Evolutionary conservation across 768 basidiomycete species (phyloP), one percentile per base, ranked within the genome.

Genomic region (Pleurotus tuoliensis): DNA sequence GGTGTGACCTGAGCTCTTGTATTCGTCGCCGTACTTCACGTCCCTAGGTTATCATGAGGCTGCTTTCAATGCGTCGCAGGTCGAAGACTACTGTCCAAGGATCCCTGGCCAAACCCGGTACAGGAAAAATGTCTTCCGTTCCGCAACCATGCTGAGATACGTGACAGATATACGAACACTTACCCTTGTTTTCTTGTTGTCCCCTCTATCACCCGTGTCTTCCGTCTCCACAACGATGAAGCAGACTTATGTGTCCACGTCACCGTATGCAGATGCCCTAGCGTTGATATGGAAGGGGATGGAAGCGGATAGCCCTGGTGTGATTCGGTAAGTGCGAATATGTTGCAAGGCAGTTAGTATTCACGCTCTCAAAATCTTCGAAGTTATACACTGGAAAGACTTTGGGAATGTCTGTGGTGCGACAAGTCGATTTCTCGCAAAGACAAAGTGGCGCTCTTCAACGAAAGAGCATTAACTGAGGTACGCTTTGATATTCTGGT

Each of bases 381-480:
- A 9, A 53, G 51, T n/a, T 53, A 69, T 47, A 75, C 92, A 6
- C 77, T 94, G 3, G 90, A 92, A 67, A 73, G 79, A 4, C 85
- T 80, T 59, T 94, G 92, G 92, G 75, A 82, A 2, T 85, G 87
- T 11, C 72, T 93, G 8, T 92, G 88, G 88, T 78, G 73, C 0
- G 92, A 94, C 62, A 73, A 73, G 0, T 90, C 86, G 66, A 66
- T 94, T 59, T 88, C 82, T 64, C 75, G 87, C 55, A 89, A 84
- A 0, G 63, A 82, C 24, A 92, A 94, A 66, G 76, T 94, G 7
- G 76, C 77, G 5, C 63, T 90, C 11, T 94, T 94, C 69, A 83
- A 77, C 55, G 87, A 92, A 67, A 64, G 70, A 3, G 84, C 82
- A 0, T 72, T 92, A 22, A 75, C 76, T 1, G 84, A 90, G 59